phyloP scores from a whole-genome alignment of 1,139 yeast genomes.

The Candida anutae region DNA sequence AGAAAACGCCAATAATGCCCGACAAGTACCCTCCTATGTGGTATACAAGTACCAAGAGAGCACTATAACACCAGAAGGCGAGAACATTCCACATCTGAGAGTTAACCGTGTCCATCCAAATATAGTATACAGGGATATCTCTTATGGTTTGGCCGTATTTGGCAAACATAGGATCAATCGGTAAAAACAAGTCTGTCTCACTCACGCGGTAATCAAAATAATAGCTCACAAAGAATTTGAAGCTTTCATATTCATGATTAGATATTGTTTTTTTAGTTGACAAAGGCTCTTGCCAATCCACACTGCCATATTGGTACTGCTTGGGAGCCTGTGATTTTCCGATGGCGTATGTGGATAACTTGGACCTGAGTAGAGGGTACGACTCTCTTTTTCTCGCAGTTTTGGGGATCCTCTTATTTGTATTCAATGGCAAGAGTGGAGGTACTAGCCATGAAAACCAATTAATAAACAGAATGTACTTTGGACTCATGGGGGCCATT shows the following conservation, averaged over 20 bases:
- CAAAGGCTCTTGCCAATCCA: constrained; percentile 2
- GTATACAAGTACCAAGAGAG: no score
- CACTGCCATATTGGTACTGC: constrained; percentile 6
- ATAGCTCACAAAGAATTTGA: constrained; percentile 13
- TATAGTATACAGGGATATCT: constrained; percentile 4
- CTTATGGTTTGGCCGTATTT: constrained; percentile 7
- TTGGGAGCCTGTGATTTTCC: constrained; percentile 8
- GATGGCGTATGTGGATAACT: constrained; percentile 9
- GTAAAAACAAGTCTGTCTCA: constrained; percentile 4
- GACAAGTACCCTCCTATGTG: no score
- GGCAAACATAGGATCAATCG: constrained; percentile 11
- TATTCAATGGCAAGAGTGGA: constrained; percentile 11
- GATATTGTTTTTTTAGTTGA: no score
- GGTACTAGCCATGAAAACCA: constrained; percentile 20
- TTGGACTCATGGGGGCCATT: no score
- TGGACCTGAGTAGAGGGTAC: constrained; percentile 9
- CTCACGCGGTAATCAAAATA: constrained; percentile 12
- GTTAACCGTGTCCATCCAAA: constrained; percentile 5
- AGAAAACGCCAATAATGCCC: not conserved
- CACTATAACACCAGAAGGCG: constrained; percentile 2
- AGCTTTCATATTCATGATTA: constrained; percentile 6
- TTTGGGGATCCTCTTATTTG: constrained; percentile 1
- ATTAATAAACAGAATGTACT: constrained; percentile 10
- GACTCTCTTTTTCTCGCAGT: constrained; percentile 4
- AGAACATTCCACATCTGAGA: constrained; percentile 6